Base-by-base conservation (phyloP, 2,329 filamentous ascomycete genomes). In the Alternaria ventricosa region DNA sequence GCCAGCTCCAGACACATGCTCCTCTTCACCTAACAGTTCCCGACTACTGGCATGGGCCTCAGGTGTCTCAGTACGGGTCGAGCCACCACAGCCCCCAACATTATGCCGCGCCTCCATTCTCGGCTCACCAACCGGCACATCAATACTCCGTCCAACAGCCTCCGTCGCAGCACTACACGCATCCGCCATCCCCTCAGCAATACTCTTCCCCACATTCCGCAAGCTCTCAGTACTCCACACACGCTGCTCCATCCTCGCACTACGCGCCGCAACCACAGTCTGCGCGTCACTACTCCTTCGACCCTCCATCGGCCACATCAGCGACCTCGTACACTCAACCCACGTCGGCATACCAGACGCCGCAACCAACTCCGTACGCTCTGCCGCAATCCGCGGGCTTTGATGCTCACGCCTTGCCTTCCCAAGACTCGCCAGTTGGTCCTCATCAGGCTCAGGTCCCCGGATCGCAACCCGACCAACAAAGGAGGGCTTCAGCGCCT, bases 41-140 rank as follows among this genome's bases (percentile, higher is more conserved):
- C 1, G 75, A 76, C n/a, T 78, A 77, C 55, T 79, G 76, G 76
- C 70, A 73, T 25, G 66, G 71, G 9, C 60, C 55, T 15, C 75
- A 75, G 23, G 59, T 70, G 45, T 66, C 70, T 20, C 71, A 74
- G 27, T 78, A 75, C 53, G 53, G 65, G n/a, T 61, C 71, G 13
- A 68, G 60, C 25, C 74, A 75, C 61, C 71, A 74, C 5, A 70
- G 67, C 25, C 61, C 71, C 3, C 71, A 73, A 23, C 70, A 76
- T 44, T 78, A 77, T 50, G 55, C 71, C 12, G 64, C 74, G 5
- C 57, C 71, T 15, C 71, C 71, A 30, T 76, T 75, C 55, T 65
- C 66, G 13, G 60, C 69, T n/a, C 66, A 70, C 18, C 61, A 67
- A 13, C 49, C 67, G 10, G 22, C 66, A 3, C 71, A 73, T 44